These are phyloP conservation scores for Penicillium steckii DNA, from an alignment of 495 filamentous ascomycete species.

Conservation along the genomic window DNA sequence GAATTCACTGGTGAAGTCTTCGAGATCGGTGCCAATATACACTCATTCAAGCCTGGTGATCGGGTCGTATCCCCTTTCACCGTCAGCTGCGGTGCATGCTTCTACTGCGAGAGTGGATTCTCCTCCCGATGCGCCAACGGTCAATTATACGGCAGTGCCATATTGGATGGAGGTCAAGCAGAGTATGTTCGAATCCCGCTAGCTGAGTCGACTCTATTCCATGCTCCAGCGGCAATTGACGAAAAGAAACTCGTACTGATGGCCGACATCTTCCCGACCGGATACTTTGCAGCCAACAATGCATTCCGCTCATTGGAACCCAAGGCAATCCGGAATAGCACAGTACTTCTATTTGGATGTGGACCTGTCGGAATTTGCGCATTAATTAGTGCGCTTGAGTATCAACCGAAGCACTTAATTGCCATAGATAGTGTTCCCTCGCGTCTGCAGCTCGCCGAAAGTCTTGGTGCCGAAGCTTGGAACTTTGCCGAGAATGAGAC, in stretches of 20 bases:
- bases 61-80: conserved; percentile 61
- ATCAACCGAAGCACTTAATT: conserved; percentile 69
- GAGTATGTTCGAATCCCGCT: conserved; percentile 82
- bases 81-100: conserved; percentile 65
- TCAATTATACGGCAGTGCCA: conserved; percentile 66
- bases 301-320: conserved; percentile 61
- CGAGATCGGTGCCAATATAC: conserved; percentile 25
- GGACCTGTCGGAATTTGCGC: conserved; percentile 86
- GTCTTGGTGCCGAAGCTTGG: conserved; percentile 74
- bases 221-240: conserved; percentile 65
- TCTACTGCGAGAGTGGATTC: conserved; percentile 65
- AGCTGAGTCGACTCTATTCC: conserved; percentile 74
- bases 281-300: conserved; percentile 78
- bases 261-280: conserved; percentile 64
- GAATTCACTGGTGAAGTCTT: conserved; percentile 28
- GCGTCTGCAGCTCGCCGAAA: conserved; percentile 67
- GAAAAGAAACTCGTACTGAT: conserved; percentile 71
- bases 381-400: conserved; percentile 70
- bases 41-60: conserved; percentile 62
- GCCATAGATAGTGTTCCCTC: conserved; percentile 77
- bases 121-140: conserved; percentile 59
- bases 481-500: conserved; percentile 69
- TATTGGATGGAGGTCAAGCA: conserved; percentile 80
- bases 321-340: conserved; percentile 56
- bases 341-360: conserved; percentile 78